Percentiles rank a stretch among this genome's conserved stretches.
Conservation (phyloP, 352 stramenopile genomes). For the Pythium rishiriense region DNA sequence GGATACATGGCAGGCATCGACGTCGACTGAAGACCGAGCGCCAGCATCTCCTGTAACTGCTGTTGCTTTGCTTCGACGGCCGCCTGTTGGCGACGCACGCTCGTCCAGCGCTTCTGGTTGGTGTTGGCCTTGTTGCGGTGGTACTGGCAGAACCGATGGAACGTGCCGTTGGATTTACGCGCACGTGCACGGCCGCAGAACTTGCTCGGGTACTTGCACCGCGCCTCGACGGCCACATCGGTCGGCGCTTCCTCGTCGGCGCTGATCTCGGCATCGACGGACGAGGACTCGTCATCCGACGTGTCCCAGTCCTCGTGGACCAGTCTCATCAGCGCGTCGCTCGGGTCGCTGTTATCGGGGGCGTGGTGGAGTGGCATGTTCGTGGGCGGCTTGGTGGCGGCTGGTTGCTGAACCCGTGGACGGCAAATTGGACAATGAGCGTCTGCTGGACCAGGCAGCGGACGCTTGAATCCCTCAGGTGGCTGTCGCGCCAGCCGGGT, state of each 20-base stretch:
- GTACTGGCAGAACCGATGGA: slow-evolving; percentile 22
- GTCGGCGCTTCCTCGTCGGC: background rate
- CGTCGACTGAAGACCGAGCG: background rate
- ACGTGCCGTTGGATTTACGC: slow-evolving; percentile 15
- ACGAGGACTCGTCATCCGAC: background rate
- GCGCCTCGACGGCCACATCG: background rate
- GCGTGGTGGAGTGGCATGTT: background rate
- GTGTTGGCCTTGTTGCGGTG: slow-evolving; percentile 18
- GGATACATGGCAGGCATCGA: background rate
- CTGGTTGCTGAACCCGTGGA: no score
- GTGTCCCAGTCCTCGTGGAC: background rate
- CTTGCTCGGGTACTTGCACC: slow-evolving; percentile 21
- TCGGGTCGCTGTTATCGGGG: background rate
- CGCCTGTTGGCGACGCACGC: slow-evolving; percentile 10
- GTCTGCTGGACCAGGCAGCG: background rate
- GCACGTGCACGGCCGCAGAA: slow-evolving; percentile 1
- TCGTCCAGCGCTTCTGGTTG: slow-evolving; percentile 22
- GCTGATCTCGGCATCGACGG: background rate
- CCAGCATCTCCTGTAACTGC: background rate
- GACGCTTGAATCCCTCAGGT: background rate
- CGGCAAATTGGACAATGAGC: background rate
- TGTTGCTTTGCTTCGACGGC: background rate
- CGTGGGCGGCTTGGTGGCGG: background rate
- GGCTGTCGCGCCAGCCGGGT: background rate
- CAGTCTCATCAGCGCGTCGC: background rate